These are phyloP conservation scores for Alternaria ventricosa DNA, from an alignment of 2,329 filamentous ascomycete species.

Conservation along the genomic window DNA sequence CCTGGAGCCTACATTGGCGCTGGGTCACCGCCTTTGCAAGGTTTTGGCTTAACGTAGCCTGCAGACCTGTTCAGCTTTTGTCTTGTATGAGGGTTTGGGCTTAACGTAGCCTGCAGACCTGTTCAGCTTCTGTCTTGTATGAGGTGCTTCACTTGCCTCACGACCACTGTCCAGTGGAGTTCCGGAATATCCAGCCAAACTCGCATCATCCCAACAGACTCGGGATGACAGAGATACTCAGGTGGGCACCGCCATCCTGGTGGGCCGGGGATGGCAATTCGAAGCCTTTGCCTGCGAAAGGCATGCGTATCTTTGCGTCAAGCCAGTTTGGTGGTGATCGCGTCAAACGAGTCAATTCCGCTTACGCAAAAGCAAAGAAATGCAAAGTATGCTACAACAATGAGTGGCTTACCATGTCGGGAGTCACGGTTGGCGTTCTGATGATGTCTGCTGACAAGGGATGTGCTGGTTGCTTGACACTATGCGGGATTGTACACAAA, in stretches of 20 bases:
- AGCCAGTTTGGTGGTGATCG: not conserved
- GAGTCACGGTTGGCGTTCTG: not conserved
- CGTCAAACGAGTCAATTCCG: not conserved
- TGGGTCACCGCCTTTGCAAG: too few species aligned
- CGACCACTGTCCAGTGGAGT: not conserved
- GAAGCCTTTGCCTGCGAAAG: not conserved
- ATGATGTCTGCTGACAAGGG: not conserved
- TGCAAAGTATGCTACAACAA: not conserved
- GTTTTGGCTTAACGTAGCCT: too few species aligned
- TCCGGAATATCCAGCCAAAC: not conserved
- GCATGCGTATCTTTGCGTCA: not conserved
- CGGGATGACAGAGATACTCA: not conserved
- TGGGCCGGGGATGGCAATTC: not conserved
- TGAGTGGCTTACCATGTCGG: not conserved
- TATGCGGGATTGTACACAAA: not conserved
- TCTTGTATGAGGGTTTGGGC: too few species aligned
- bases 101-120: too few species aligned
- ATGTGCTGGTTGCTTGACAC: conserved; percentile 7
- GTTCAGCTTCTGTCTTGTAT: too few species aligned
- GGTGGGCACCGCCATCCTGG: conserved; percentile 5
- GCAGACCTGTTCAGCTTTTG: too few species aligned
- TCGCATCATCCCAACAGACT: not conserved
- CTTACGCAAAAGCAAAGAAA: conserved; percentile 2
- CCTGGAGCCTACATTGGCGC: too few species aligned
- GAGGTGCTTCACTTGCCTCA: not conserved